A percentile compares a stretch with the other conserved stretches of the same genome.
Evolutionary conservation across 805 yeast genomes (phyloP).

Genomic region (Yarrowia keelungensis): DNA sequence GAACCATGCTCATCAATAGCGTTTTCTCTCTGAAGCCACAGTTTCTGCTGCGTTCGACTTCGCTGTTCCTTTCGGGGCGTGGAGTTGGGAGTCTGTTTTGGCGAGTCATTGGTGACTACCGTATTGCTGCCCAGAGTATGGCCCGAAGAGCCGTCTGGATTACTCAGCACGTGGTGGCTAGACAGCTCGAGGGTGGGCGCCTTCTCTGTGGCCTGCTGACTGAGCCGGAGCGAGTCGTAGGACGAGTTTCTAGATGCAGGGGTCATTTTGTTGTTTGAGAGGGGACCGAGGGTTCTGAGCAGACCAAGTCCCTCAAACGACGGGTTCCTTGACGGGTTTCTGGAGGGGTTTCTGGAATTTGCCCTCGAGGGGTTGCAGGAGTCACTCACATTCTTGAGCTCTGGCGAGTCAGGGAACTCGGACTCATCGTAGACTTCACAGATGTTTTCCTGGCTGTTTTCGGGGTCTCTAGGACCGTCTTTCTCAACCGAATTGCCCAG

Average conservation of each 20-base stretch:
- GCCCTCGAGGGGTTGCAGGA: constrained; percentile 17
- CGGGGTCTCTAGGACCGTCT: neutral
- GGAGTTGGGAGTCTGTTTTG: constrained; percentile 2
- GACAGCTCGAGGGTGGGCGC: constrained; percentile 33
- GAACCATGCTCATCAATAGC: constrained; percentile 40
- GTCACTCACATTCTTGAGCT: constrained; percentile 30
- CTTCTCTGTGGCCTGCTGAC: constrained; percentile 30
- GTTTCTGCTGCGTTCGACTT: constrained; percentile 73
- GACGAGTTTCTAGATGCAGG: constrained; percentile 34
- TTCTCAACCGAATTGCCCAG: constrained; percentile 1
- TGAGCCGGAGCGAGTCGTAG: constrained; percentile 15
- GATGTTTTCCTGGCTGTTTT: constrained; percentile 10
- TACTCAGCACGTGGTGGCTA: constrained; percentile 22
- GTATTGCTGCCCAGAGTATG: constrained; percentile 26
- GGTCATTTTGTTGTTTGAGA: constrained; percentile 21
- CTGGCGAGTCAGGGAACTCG: constrained; percentile 30
- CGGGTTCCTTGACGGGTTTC: constrained; percentile 31
- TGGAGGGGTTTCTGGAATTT: constrained; percentile 29
- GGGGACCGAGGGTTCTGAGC: constrained; percentile 8
- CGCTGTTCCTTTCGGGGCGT: constrained; percentile 26
- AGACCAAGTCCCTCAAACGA: constrained; percentile 28
- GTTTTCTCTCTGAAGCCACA: constrained; percentile 66
- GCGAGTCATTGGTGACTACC: constrained; percentile 7
- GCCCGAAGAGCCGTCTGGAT: constrained; percentile 26
- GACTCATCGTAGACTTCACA: constrained; percentile 27